phyloP scores from a whole-genome alignment of 805 yeast genomes.

The Metschnikowia continentalis region DNA sequence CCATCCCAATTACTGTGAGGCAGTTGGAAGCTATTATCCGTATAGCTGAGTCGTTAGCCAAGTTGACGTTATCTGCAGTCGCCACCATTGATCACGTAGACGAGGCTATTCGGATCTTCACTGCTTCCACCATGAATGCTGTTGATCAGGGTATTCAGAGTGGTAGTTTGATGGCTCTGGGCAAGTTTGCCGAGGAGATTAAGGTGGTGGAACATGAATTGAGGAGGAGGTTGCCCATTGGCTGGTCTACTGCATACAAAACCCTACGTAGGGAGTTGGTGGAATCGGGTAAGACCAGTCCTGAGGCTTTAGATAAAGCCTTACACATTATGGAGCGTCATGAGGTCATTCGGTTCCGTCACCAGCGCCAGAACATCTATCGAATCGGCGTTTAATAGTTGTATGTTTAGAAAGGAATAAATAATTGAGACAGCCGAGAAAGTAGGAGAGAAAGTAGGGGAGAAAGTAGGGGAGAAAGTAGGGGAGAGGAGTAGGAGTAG shows the following conservation, averaged over 20 bases:
- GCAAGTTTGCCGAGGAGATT: conserved; percentile 66
- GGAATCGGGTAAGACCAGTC: conserved; percentile 55
- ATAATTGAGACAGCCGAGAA: no score
- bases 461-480: no score
- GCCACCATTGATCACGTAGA: conserved; percentile 89
- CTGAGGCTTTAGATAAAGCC: conserved; percentile 78
- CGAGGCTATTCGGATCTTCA: conserved; percentile 90
- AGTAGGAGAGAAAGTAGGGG: no score
- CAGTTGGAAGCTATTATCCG: conserved; percentile 97
- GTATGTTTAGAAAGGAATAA: no score
- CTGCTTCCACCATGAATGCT: conserved; percentile 97
- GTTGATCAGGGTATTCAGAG: conserved; percentile 60
- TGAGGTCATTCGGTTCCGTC: conserved; percentile 82
- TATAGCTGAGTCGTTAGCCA: conserved; percentile 91
- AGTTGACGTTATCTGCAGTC: conserved; percentile 72
- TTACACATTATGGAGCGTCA: conserved; percentile 76
- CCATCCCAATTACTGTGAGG: conserved; percentile 96
- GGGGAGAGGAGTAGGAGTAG: no score
- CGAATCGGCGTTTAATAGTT: conserved; percentile 13
- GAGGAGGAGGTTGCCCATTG: conserved; percentile 87
- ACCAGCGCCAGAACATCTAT: conserved; percentile 44
- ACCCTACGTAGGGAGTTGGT: conserved; percentile 83
- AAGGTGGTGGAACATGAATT: conserved; percentile 77
- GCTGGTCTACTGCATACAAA: conserved; percentile 89
- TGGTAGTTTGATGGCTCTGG: conserved; percentile 43